Evolutionary conservation across 495 filamentous ascomycete species (phyloP).

Genomic region (Penicillium simplicissimum): DNA sequence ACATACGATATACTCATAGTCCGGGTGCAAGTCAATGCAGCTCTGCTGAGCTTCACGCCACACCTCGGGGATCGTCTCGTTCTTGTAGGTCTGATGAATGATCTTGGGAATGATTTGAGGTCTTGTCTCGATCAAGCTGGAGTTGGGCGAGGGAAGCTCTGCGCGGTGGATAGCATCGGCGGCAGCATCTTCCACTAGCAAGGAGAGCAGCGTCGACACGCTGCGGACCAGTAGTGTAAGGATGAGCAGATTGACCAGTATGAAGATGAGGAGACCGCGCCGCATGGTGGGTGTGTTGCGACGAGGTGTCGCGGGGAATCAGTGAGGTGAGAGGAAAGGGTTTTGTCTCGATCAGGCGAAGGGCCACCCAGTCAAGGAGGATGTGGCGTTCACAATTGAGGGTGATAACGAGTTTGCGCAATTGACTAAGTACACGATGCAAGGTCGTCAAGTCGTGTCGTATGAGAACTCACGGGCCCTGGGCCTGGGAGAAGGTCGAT

Average conservation of each 20-base stretch:
- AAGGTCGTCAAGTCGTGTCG: slow-evolving; percentile 3
- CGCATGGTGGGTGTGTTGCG: slow-evolving; percentile 51
- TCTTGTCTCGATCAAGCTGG: slow-evolving; percentile 56
- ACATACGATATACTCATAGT: slow-evolving; percentile 79
- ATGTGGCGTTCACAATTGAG: neutral
- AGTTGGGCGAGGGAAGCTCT: slow-evolving; percentile 65
- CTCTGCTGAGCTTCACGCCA: slow-evolving; percentile 74
- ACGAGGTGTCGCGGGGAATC: neutral
- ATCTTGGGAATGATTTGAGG: slow-evolving; percentile 82
- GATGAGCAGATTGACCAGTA: slow-evolving; percentile 60
- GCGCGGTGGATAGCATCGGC: slow-evolving; percentile 63
- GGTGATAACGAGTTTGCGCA: neutral
- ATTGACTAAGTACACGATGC: neutral
- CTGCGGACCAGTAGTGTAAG: slow-evolving; percentile 59
- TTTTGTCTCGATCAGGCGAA: neutral
- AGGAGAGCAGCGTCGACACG: slow-evolving; percentile 62
- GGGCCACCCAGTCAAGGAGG: neutral
- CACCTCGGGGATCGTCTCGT: slow-evolving; percentile 70
- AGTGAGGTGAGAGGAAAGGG: neutral
- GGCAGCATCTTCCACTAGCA: slow-evolving; percentile 68
- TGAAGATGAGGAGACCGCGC: slow-evolving; percentile 62
- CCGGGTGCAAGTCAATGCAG: slow-evolving; percentile 73
- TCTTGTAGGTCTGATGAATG: slow-evolving; percentile 85
- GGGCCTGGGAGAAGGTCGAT: neutral
- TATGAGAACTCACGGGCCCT: neutral